Evolutionary conservation across 129 eudicot species (phyloP).

Genomic region (Logfia minima): DNA sequence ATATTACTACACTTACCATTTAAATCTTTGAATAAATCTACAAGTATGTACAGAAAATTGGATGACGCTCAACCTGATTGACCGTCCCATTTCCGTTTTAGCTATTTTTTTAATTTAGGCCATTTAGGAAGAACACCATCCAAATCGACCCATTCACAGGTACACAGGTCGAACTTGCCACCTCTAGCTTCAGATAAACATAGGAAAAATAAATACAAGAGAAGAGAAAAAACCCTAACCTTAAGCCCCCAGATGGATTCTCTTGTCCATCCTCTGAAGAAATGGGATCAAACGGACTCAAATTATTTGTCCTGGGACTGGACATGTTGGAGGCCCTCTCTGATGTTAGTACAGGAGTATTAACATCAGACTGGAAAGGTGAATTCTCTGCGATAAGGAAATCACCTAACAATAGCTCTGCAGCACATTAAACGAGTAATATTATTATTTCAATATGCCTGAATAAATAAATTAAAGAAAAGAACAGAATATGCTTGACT

Average conservation of each 20-base stretch:
- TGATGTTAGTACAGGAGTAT: conserved; percentile 48
- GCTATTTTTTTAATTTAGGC: too few relatives aligned
- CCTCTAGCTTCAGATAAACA: background rate
- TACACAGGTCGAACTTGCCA: background rate
- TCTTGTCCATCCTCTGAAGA: conserved; percentile 48
- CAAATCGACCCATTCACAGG: background rate
- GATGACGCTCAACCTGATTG: too few relatives aligned
- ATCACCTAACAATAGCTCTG: conserved; percentile 86
- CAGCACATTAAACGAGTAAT: conserved; percentile 23
- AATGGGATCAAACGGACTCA: conserved; percentile 36
- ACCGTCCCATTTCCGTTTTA: too few relatives aligned
- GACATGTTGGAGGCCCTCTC: conserved; percentile 40
- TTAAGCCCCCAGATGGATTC: conserved; percentile 51
- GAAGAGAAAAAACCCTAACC: conserved; percentile 41
- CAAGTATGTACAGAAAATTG: too few relatives aligned
- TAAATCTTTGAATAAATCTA: too few relatives aligned
- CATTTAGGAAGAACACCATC: background rate
- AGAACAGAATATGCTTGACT: background rate
- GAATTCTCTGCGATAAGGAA: conserved; percentile 87
- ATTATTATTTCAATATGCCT: background rate
- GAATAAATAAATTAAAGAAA: too few relatives aligned
- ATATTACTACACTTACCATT: too few relatives aligned
- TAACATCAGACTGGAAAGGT: conserved; percentile 60
- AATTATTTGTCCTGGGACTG: conserved; percentile 49
- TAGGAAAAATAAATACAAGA: background rate